phyloP scores from a whole-genome alignment of 2,329 filamentous ascomycete genomes.

The Talaromyces rugulosus region DNA sequence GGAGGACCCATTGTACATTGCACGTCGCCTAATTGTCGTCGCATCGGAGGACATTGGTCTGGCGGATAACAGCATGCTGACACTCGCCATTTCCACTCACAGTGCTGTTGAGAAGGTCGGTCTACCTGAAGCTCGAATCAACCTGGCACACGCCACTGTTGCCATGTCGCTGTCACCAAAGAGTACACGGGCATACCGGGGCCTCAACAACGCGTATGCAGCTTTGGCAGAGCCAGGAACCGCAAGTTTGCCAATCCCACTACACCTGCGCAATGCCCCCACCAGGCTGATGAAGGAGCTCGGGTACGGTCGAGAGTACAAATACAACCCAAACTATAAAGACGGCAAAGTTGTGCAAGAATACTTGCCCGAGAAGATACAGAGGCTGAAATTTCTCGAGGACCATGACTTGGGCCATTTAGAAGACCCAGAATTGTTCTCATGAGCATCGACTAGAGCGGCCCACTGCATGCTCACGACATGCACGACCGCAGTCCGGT shows the following conservation, averaged over 20 bases:
- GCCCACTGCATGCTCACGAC: neutral
- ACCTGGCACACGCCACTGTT: slow-evolving; percentile 80
- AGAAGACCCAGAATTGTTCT: slow-evolving; percentile 63
- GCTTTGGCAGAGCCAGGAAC: slow-evolving; percentile 79
- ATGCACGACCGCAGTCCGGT: neutral
- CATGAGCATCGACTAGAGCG: neutral
- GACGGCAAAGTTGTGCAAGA: slow-evolving; percentile 80
- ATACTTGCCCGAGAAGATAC: slow-evolving; percentile 77
- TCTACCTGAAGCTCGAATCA: slow-evolving; percentile 90
- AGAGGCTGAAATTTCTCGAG: slow-evolving; percentile 71
- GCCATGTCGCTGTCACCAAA: slow-evolving; percentile 79
- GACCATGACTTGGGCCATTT: slow-evolving; percentile 73
- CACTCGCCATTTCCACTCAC: slow-evolving; percentile 80
- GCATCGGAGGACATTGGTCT: slow-evolving; percentile 91
- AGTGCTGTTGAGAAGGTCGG: slow-evolving; percentile 88
- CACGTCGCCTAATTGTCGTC: slow-evolving; percentile 88
- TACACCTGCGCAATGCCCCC: slow-evolving; percentile 87
- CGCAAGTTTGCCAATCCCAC: slow-evolving; percentile 73
- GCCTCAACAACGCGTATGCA: slow-evolving; percentile 71
- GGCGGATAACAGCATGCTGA: slow-evolving; percentile 78
- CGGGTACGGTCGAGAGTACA: slow-evolving; percentile 86
- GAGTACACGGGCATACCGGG: slow-evolving; percentile 81
- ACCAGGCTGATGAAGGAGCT: slow-evolving; percentile 90
- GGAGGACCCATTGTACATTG: slow-evolving; percentile 89
- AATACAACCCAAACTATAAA: slow-evolving; percentile 89